Evolutionary conservation across 768 basidiomycete genomes (phyloP), one percentile per base, ranked within the genome.

Genomic region (Psilocybe cyanescens): DNA sequence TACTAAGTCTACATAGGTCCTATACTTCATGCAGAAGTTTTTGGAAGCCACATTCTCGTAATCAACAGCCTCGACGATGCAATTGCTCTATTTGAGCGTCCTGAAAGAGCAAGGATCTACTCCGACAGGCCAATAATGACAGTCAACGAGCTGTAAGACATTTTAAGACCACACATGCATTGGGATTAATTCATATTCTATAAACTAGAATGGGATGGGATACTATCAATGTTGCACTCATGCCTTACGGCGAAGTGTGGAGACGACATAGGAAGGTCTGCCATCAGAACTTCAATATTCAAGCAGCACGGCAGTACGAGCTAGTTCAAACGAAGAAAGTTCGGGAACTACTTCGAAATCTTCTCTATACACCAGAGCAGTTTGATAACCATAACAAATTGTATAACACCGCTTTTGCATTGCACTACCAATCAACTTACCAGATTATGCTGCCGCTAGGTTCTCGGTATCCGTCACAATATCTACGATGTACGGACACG

Each of bases 51-150:
- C 37, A 58, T 71, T 8, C 52, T 74, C 7, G 55, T 74, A 11
- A 53, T 74, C 24, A 75, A 75, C 58, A 62, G 63, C 1, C 24
- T 59, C n/a, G 59, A 74, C 50, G 64, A 61, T 39, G 63, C 58
- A 2, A 51, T 37, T 17, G 47, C 50, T 16, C 6, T 69, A 8
- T 68, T 83, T 8, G 82, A 83, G 62, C 41, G 41, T 7, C 41
- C 41, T 44, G 81, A 79, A 57, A 75, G 80, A 28, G 80, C 79
- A 0, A 72, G 77, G 0, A 79, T 79, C 17, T 83, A 83, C 50
- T 80, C 78, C 11, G 79, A 77, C 54, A 74, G 81, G 2, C 83
- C 81, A 29, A 74, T 76, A 8, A 49, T 61, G 3, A 47, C 65
- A 0, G 55, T 57, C 31, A 35, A 44, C 12, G 33, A 63, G 47